These are phyloP conservation scores for Psilocybe tampanensis DNA, from an alignment of 768 basidiomycete species.

Conservation along the genomic window DNA sequence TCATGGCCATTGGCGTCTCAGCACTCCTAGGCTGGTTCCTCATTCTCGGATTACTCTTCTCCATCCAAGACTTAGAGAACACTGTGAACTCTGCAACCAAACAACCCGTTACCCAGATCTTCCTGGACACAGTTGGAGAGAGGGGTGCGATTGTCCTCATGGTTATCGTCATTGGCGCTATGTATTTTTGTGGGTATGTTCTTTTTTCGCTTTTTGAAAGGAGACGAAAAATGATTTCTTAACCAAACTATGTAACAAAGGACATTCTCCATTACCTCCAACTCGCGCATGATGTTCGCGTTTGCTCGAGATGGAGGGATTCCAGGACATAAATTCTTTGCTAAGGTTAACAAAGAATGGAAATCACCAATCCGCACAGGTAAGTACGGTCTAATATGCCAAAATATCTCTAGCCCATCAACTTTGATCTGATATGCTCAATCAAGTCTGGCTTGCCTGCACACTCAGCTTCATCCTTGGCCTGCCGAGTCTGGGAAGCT, in stretches of 20 bases:
- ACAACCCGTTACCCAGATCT: conserved; percentile 79
- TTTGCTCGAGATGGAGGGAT: conserved; percentile 77
- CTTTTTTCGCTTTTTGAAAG: background rate
- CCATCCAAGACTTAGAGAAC: conserved; percentile 67
- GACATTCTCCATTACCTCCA: conserved; percentile 78
- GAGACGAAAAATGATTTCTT: too few species aligned
- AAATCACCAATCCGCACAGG: conserved; percentile 72
- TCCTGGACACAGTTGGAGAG: conserved; percentile 74
- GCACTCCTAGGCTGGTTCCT: conserved; percentile 79
- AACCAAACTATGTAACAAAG: conserved; percentile 35
- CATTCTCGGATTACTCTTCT: conserved; percentile 71
- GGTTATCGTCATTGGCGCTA: conserved; percentile 70
- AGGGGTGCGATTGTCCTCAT: conserved; percentile 76
- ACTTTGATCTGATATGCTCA: too few species aligned
- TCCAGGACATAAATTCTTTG: conserved; percentile 68
- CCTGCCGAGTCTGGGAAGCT: conserved; percentile 71
- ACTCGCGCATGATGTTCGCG: conserved; percentile 84
- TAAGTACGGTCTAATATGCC: conserved; percentile 23
- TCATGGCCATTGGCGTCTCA: conserved; percentile 73
- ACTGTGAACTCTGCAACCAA: conserved; percentile 58
- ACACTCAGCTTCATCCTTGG: conserved; percentile 75
- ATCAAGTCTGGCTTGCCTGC: conserved; percentile 85
- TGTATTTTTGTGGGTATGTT: conserved; percentile 72
- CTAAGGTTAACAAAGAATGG: conserved; percentile 58
- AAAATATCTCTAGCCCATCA: too few species aligned